A percentile compares a stretch with the other conserved stretches of the same genome.
Evolutionary conservation across 2,329 filamentous ascomycete species (phyloP).

Genomic region (Colletotrichum simmondsii): DNA sequence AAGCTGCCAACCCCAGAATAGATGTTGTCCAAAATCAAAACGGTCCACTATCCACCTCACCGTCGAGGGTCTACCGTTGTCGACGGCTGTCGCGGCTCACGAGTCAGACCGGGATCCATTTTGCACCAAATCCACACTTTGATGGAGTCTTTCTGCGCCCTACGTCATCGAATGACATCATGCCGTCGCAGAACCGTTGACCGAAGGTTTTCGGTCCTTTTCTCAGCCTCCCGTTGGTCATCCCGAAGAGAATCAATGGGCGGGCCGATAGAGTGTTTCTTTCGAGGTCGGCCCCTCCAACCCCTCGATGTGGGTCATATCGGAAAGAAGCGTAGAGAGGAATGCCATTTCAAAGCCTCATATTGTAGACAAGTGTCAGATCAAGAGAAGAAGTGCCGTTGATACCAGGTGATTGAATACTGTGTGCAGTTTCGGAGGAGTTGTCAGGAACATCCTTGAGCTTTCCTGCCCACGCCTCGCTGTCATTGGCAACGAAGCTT

Average conservation of each 20-base stretch:
- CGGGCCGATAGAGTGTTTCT: neutral
- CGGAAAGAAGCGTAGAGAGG: neutral
- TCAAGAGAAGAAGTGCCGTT: neutral
- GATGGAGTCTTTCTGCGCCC: neutral
- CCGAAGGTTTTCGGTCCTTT: slow-evolving; percentile 15
- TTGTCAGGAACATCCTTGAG: neutral
- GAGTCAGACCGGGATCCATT: slow-evolving; percentile 8
- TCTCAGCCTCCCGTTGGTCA: slow-evolving; percentile 1
- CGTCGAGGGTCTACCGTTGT: neutral
- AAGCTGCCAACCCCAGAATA: neutral
- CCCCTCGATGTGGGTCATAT: neutral
- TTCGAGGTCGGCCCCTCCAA: slow-evolving; percentile 8
- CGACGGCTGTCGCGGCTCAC: slow-evolving; percentile 15
- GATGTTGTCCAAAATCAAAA: neutral
- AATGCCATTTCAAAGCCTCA: neutral
- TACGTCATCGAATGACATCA: slow-evolving; percentile 31
- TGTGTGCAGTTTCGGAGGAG: neutral
- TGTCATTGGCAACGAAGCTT: neutral
- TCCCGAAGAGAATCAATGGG: neutral
- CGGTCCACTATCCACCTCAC: neutral
- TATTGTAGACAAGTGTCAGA: too few relatives aligned
- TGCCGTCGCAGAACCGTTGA: slow-evolving; percentile 16
- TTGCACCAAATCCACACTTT: neutral
- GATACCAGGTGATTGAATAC: neutral
- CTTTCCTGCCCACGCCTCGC: neutral